Base-by-base conservation (phyloP, 306 rosid species). In the Sicyos baderoa region DNA sequence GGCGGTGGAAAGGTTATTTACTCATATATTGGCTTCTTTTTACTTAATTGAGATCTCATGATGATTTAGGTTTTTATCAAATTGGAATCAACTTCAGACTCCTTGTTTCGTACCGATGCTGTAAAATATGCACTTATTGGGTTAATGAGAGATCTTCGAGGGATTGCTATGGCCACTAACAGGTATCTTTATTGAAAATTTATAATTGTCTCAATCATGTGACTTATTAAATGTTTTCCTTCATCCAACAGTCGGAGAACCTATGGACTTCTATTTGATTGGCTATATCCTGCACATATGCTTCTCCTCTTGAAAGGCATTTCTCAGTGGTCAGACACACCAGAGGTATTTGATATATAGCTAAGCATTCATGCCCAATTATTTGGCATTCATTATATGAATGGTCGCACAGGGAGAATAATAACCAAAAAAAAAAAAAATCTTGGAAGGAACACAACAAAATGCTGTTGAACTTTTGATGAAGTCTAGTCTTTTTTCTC, bases 111-210 rank as follows among this genome's bases (percentile, higher is more conserved):
- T 78, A 85, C 90, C 3, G 99, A 94, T 83, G 85, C 78, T 22
- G 97, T 94, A 42, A 94, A 84, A 80, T 85, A 71, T 80, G 88
- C 86, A 52, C 84, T 94, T 70, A 86, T 94, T 74, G 99, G 97
- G 75, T 70, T 94, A 83, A 88, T 87, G 99, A 85, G 99, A 84
- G 99, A 94, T 75, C 97, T 94, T 53, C 83, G 97, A 80, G 99
- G 99, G 81, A 94, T 94, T 76, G 84, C 99, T 32, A 90, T 94
- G 97, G 97, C 99, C 54, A 86, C 99, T 78, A 90, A 86, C 74
- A 94, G 97, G 99, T 82, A 80, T 67, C 70, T 73, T 72, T 53
- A 51, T 42, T 23, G 32, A 53, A 71, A 49, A 45, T 73, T 59
- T 50, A 21, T 54, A 57, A 14, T 64, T 72, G 29, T 54, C 51